phyloP scores from a whole-genome alignment of 2,329 filamentous ascomycete genomes.

The Curvularia sp. region DNA sequence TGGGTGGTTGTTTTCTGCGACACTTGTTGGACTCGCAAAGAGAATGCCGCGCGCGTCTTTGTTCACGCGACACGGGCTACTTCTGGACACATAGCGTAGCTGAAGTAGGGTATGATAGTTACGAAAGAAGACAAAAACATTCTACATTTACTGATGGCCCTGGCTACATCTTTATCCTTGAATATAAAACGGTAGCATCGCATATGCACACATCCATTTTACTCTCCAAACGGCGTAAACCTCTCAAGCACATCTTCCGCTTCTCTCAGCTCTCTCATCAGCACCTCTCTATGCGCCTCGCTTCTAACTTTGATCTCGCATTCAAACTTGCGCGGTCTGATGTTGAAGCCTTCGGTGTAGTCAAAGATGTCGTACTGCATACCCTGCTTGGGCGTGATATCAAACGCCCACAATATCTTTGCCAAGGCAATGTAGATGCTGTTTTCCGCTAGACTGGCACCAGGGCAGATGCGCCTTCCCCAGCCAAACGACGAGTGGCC shows the following conservation, averaged over 20 bases:
- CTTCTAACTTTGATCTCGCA: constrained; percentile 47
- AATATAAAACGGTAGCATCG: too few species aligned
- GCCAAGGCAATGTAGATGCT: constrained; percentile 45
- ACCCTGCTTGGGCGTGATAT: constrained; percentile 43
- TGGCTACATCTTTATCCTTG: background rate
- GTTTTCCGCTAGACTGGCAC: constrained; percentile 41
- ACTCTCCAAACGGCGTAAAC: constrained; percentile 44
- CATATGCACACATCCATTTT: background rate
- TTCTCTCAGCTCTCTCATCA: constrained; percentile 39
- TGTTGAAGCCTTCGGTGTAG: constrained; percentile 54
- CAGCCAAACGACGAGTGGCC: constrained; percentile 49
- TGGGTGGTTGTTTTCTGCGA: background rate
- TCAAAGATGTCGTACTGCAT: constrained; percentile 50
- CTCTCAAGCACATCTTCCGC: constrained; percentile 45
- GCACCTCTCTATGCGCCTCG: constrained; percentile 37
- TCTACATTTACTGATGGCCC: background rate
- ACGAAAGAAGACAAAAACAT: background rate
- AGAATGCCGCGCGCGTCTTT: background rate
- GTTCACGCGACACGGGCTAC: background rate
- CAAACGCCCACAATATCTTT: constrained; percentile 48
- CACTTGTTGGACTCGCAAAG: background rate
- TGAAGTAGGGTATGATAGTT: background rate
- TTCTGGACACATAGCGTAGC: constrained; percentile 3
- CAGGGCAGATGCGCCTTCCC: constrained; percentile 47
- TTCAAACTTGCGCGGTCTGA: constrained; percentile 48